Evolutionary conservation across 2,329 filamentous ascomycete species (phyloP), one percentile per base, ranked within the genome.

Genomic region (Fusarium solani-melongenae): DNA sequence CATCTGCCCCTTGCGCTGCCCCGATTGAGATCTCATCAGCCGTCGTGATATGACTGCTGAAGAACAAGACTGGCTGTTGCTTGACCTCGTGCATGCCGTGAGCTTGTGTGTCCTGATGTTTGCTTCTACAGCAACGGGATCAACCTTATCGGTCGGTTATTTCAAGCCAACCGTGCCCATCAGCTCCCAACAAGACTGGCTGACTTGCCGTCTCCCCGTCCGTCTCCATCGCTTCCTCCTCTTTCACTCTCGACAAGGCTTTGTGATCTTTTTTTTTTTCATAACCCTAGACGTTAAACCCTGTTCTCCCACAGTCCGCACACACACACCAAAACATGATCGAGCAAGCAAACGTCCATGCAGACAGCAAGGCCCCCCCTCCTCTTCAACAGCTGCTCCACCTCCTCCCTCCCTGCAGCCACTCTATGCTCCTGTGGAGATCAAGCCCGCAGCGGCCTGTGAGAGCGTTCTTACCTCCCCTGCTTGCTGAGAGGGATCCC

Each of bases 1-100:
- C 68, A 63, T 55, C 58, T 73, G 60, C 57, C 66, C 68, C 74
- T 74, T 72, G 67, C 61, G 69, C 65, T 76, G 64, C 75, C 75
- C 69, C 67, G 70, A 77, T 77, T 74, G 68, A 71, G 76, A 78
- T 78, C 74, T 77, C 73, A 70, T 73, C 74, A 73, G 61, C 62
- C 69, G 31, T 38, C 44, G 41, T 41, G 59, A 38, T 41, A 55
- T 53, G 44, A 55, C 29, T 39, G 60, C n/a, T 55, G 44, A 62
- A 62, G 60, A 49, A 51, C 20, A 61, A 34, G 57, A 36, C n/a
- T 44, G 56, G 22, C 8, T 60, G 58, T 27, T 61, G 39, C 20
- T 49, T 17, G 38, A 44, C 36, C 36, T 60, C n/a, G 33, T 62
- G 59, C 59, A 53, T 62, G 9, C 15, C 31, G 49, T 31, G 34